Evolutionary conservation across 1,284 basidiomycete species (phyloP).

Genomic region (Leccinum holopus): DNA sequence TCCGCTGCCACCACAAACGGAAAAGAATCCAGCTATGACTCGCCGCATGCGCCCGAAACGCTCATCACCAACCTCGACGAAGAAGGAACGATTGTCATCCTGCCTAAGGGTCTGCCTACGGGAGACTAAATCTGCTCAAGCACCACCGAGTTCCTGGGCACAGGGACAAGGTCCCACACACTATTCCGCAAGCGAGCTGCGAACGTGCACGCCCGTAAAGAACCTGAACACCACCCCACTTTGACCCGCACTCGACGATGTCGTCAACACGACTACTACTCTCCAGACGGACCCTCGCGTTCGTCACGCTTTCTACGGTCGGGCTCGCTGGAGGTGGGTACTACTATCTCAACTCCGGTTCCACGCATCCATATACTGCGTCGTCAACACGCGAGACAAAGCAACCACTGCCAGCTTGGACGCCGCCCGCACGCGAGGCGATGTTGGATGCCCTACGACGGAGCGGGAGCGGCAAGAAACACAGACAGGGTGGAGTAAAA

Average conservation of each 20-base stretch:
- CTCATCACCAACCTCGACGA: too few species aligned
- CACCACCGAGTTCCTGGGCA: not conserved
- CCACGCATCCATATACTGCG: slow-evolving; percentile 48
- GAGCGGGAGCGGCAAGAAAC: slow-evolving; percentile 15
- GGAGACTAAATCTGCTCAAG: not conserved
- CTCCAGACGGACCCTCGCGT: slow-evolving; percentile 52
- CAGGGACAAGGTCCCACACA: not conserved
- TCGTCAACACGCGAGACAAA: slow-evolving; percentile 58
- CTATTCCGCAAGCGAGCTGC: not conserved
- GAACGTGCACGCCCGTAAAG: not conserved
- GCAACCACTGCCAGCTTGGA: slow-evolving; percentile 72
- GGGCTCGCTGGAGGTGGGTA: slow-evolving; percentile 59
- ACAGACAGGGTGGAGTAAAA: not conserved
- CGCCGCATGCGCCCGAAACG: slow-evolving; percentile 33
- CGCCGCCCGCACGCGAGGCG: slow-evolving; percentile 62
- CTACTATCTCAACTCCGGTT: slow-evolving; percentile 69
- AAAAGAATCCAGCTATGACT: slow-evolving; percentile 73
- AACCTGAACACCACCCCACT: not conserved
- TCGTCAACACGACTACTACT: slow-evolving; percentile 45
- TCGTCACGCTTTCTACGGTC: slow-evolving; percentile 50
- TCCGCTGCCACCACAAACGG: slow-evolving; percentile 36
- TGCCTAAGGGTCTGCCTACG: too few species aligned
- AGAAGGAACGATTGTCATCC: too few species aligned
- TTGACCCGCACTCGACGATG: slow-evolving; percentile 8
- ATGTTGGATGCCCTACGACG: slow-evolving; percentile 56